phyloP scores from a whole-genome alignment of 768 basidiomycete species.

The Leccinum olivaceopallidum region DNA sequence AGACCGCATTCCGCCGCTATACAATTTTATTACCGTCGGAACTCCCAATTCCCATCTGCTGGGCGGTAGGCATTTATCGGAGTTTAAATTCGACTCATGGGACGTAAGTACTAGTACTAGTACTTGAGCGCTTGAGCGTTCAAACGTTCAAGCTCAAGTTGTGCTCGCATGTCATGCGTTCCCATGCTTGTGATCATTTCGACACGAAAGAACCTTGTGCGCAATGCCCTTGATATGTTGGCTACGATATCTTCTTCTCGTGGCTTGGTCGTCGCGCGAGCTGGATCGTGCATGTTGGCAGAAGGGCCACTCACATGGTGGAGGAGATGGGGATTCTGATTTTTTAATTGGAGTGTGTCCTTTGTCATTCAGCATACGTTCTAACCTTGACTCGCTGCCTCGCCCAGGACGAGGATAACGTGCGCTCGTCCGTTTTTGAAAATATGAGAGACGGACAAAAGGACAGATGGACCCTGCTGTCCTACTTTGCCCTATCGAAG shows the following conservation, averaged over 20 bases:
- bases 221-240: constrained; percentile 69
- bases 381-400: constrained; percentile 12
- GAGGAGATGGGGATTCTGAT: constrained; percentile 80
- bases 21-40: too few relatives aligned
- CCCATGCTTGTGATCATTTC: too few relatives aligned
- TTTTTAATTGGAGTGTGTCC: constrained; percentile 77
- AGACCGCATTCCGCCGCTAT: too few relatives aligned
- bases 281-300: constrained; percentile 80
- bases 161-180: too few relatives aligned
- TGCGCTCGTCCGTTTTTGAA: constrained; percentile 71
- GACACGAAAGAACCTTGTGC: too few relatives aligned
- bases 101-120: too few relatives aligned
- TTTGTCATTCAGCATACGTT: not conserved
- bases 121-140: too few relatives aligned
- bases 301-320: constrained; percentile 86
- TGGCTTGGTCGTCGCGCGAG: constrained; percentile 74
- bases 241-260: constrained; percentile 59
- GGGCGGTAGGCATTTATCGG: too few relatives aligned
- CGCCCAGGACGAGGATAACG: constrained; percentile 70
- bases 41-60: too few relatives aligned
- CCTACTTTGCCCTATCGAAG: constrained; percentile 74
- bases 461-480: constrained; percentile 51
- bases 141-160: too few relatives aligned
- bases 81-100: too few relatives aligned
- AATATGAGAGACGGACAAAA: constrained; percentile 76